Evolutionary conservation across 2,329 filamentous ascomycete species (phyloP), one percentile per base, ranked within the genome.

Genomic region (Phyllosticta ampelicida): DNA sequence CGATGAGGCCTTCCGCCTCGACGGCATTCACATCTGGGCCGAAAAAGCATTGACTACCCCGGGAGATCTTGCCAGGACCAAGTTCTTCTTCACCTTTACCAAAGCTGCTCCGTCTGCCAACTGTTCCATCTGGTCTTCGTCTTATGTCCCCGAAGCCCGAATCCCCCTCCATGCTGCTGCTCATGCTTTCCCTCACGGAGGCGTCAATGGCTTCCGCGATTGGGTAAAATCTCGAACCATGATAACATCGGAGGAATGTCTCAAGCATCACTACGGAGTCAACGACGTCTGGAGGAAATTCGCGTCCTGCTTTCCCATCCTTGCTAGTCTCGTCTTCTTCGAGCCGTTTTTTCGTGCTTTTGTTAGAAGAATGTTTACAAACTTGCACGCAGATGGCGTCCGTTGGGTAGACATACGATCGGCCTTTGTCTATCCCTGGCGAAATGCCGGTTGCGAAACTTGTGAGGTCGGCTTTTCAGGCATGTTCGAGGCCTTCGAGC

Each of bases 281-380:
- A 86, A 94, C 69, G 86, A 86, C 55, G 86, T 95, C 57, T 96
- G 91, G 90, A 75, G 78, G 21, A 91, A 94, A 67, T 95, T 96
- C 72, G 76, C 74, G 54, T 82, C 80, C 51, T 87, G 86, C 61
- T 96, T 96, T 71, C 73, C 79, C 2, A 81, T 92, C 3, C 78
- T 92, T 51, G 82, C 82, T 48, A 86, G 84, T 16, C 81, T 96
- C 55, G 79, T 96, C 53, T 88, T 87, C 72, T 96, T 96, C 72
- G 92, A 96, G 72, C 91, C 91, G 13, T 89, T 97, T 62, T 92
- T 89, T 73, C 83, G 90, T 21, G 77, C 78, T 18, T 95, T 90
- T 66, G 74, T 96, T 61, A 83, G 80, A 26, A 80, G 82, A 20
- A 78, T 96, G 65, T 82, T 95, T 71, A 75, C 75, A 53, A 79